Base-by-base conservation (phyloP, 306 rosid species). In the Quercus aquifolioides region DNA sequence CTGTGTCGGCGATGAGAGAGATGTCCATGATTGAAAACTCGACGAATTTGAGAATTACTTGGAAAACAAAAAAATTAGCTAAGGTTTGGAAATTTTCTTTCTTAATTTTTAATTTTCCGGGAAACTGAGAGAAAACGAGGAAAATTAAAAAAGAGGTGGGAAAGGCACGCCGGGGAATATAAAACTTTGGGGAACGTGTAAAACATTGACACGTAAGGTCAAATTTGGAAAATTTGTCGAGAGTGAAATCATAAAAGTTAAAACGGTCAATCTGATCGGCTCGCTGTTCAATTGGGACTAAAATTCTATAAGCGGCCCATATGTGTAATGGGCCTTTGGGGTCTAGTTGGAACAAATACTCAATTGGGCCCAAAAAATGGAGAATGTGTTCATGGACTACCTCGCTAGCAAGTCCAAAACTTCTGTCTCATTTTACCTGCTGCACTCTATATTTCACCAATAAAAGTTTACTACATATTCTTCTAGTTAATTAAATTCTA, bases 1-100 rank as follows among this genome's bases (percentile, higher is more conserved):
- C 82, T 7, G 91, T 19, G 64, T 90, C 97, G 41, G 92, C 84
- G 26, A 87, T 52, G 14, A 86, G 81, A 19, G 85, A 70, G 75
- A 87, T 54, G 52, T 89, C 85, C 97, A 90, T 90, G 62, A 73
- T 78, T 33, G 79, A 19, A 41, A 75, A 25, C 23, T 35, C 38
- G 65, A 15, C 59, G 49, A 23, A 65, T 20, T 43, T 38, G 18
- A 54, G 26, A 8, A 11, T 28, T 28, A 38, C 20, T 68, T 2
- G 67, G 56, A 35, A 35, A 67, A 33, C 19, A 1, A 67, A 18
- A 49, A 2, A 41, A 8, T 41, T 41, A 41, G 46, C 72, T 33
- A 67, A 8, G 18, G 28, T 3, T 35, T 10, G 5, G 20, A 69
- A 81, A 58, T 11, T 78, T 49, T 49, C 54, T 49, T 49, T 49